Conservation (phyloP, 805 yeast species). For the Barnettozyma botsteinii region DNA sequence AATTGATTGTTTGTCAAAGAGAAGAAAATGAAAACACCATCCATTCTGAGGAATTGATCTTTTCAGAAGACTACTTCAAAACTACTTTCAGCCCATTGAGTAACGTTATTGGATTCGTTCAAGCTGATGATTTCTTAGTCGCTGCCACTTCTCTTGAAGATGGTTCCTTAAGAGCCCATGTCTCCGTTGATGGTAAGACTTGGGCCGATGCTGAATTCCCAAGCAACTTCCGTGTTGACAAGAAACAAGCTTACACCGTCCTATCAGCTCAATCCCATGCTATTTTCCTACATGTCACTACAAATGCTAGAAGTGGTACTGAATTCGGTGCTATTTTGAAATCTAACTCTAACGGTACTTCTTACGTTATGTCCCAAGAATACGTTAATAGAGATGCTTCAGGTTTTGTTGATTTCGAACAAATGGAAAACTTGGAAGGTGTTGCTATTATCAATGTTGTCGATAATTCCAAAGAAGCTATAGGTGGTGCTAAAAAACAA, state of each 20-base stretch:
- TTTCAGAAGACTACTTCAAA: conserved; percentile 21
- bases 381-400: conserved; percentile 65
- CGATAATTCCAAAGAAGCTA: conserved; percentile 42
- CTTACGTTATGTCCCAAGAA: conserved; percentile 61
- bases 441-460: conserved; percentile 72
- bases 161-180: conserved; percentile 56
- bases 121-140: conserved; percentile 63
- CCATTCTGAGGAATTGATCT: conserved; percentile 28
- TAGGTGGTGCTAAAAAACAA: conserved; percentile 42
- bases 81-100: conserved; percentile 39
- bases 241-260: conserved; percentile 71
- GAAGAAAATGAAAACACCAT: conserved; percentile 29
- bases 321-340: conserved; percentile 80
- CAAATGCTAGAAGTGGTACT: conserved; percentile 39
- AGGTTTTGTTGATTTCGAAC: conserved; percentile 89
- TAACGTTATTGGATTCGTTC: conserved; percentile 66
- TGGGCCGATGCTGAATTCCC: conserved; percentile 85
- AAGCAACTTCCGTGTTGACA: conserved; percentile 48
- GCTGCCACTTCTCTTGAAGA: conserved; percentile 57
- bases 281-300: conserved; percentile 78
- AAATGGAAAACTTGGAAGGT: conserved; percentile 79
- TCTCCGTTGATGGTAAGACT: conserved; percentile 68
- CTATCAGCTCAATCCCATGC: conserved; percentile 68
- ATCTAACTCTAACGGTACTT: conserved; percentile 88
- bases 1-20: conserved; percentile 62